Evolutionary conservation across 2,329 filamentous ascomycete species (phyloP), one percentile per base, ranked within the genome.

Genomic region (Periglandula ipomoeae): DNA sequence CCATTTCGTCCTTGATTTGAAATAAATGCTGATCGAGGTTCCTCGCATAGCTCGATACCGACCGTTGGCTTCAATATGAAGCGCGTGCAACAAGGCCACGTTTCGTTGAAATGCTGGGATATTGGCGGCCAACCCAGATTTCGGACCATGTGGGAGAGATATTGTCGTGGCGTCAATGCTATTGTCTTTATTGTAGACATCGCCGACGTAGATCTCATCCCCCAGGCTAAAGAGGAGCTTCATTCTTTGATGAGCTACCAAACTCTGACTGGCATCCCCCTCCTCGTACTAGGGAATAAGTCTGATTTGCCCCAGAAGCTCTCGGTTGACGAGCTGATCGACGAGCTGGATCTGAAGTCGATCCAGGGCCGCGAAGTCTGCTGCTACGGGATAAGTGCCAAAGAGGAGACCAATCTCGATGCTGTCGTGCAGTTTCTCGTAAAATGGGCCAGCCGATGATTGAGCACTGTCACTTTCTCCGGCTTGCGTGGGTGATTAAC

Each of bases 61-160:
- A 98, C 93, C 15, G 91, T 98, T 61, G 93, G 93, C 56, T 97
- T 97, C 76, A 98, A 97, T 70, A 95, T 96, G 83, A 97, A 97
- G 77, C 85, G 87, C 58, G 89, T 98, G 60, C 90, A 96, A 71
- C 91, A 93, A 64, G 93, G 93, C 59, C 91, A 97, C 79, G 93
- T 98, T 66, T 95, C 93, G 59, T 77, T 98, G 62, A 97, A 97
- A 72, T 98, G 93, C 70, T 98, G 93, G 93, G 93, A 98, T 72
- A 82, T 98, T 55, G 93, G 93, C 59, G 93, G 93, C 47, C 93
- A 98, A 71, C 91, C 93, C 59, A 82, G 91, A 56, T 98, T 97
- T 73, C 87, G 93, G 62, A 87, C 88, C 58, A 98, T 98, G 93
- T 98, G 93, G 93, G 93, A 98, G 75, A 79, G 93, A 63, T 98